Evolutionary conservation across 2,329 filamentous ascomycete genomes (phyloP), one percentile per base, ranked within the genome.

Genomic region (Anisogramma anomala): DNA sequence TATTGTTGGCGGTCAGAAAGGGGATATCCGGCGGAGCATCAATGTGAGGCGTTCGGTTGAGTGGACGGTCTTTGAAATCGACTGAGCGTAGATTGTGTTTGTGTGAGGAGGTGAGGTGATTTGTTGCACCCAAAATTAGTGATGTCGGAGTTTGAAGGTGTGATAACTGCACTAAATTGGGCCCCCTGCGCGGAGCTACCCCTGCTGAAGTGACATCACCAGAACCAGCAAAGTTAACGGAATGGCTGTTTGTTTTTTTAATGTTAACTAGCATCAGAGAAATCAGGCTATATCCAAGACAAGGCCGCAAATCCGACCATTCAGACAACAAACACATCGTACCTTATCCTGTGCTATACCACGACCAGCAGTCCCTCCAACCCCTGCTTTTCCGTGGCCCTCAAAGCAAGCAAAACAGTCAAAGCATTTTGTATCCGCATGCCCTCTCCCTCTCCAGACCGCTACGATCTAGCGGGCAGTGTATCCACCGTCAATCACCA

Each of bases 401-500:
- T 15, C 3, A 34, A 8, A 18, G 18, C 18, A 18, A 18, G 14
- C 14, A 17, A 22, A 36, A 19, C 14, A 20, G 18, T 35, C 15
- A 31, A 38, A 23, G 5, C 25, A 8, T 18, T 8, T 19, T 33
- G n/a, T 11, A 10, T 11, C 10, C n/a, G n/a, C 11, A 26, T 27
- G 6, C 20, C 27, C 15, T 28, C n/a, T 10, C 20, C 6, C 3
- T 8, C 6, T 6, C 20, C 14, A 18, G 3, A 9, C 30, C 3
- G 8, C 11, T 6, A 23, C n/a, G 5, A 6, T 52, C 49, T 60
- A 71, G 46, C 66, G 65, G 51, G 58, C 53, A 49, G 62, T 66
- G 62, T 83, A 83, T 35, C 79, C 79, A 50, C 82, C 82, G 57
- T 86, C 82, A 43, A 84, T 74, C 45, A 84, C 62, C 26, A 86